Percentiles rank a stretch among this genome's conserved stretches.
These are phyloP conservation scores for Astrothelium macrocarpum DNA, from an alignment of 495 filamentous ascomycete genomes.

Conservation along the genomic window DNA sequence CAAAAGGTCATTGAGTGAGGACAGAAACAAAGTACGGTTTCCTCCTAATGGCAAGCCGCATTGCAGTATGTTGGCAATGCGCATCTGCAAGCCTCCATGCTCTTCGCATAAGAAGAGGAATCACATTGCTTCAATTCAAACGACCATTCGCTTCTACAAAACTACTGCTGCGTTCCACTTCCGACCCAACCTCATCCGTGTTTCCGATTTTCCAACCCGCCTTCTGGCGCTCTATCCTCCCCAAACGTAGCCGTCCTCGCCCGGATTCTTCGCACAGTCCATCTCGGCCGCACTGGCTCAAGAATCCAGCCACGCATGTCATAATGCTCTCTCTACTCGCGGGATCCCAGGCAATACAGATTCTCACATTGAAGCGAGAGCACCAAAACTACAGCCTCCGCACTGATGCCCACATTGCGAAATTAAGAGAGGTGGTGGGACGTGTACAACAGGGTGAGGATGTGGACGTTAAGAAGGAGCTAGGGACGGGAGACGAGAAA, in stretches of 20 bases:
- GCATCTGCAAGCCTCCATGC: not conserved
- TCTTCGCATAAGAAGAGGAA: not conserved
- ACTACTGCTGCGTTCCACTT: constrained; percentile 6
- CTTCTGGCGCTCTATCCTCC: constrained; percentile 23
- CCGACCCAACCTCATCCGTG: constrained; percentile 9
- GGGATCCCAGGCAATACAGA: constrained; percentile 87
- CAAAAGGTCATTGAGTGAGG: not conserved
- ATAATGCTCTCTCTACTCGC: constrained; percentile 86
- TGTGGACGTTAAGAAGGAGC: constrained; percentile 73
- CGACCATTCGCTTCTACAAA: not conserved
- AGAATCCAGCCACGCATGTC: constrained; percentile 87
- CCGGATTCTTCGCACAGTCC: not conserved
- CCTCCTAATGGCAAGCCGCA: not conserved
- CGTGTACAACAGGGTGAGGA: constrained; percentile 74
- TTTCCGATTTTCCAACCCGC: constrained; percentile 20
- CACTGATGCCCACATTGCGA: constrained; percentile 65
- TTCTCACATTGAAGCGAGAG: constrained; percentile 71
- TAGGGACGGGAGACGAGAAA: constrained; percentile 69
- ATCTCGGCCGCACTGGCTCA: not conserved
- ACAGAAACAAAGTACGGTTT: not conserved
- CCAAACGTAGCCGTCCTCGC: constrained; percentile 16
- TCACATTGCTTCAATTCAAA: not conserved
- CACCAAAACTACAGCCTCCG: constrained; percentile 60
- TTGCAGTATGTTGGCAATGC: not conserved
- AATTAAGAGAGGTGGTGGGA: constrained; percentile 75